These are phyloP conservation scores for Metschnikowia shivogae DNA, from an alignment of 805 yeast species.

Conservation along the genomic window DNA sequence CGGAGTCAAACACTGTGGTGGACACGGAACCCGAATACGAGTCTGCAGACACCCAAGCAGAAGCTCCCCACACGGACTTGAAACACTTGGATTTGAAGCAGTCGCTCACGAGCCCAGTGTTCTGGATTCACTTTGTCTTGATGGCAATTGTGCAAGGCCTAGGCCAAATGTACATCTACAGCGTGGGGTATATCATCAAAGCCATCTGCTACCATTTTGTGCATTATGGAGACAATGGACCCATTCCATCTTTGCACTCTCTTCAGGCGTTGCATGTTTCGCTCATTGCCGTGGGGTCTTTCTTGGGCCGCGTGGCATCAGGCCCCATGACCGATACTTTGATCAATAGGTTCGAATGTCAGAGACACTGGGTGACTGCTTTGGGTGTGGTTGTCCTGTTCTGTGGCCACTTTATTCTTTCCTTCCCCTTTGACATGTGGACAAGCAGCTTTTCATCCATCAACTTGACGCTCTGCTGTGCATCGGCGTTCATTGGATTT, in stretches of 20 bases:
- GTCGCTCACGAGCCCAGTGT: conserved; percentile 26
- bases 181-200: conserved; percentile 30
- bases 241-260: conserved; percentile 16
- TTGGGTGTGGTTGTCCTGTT: conserved; percentile 28
- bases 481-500: conserved; percentile 28
- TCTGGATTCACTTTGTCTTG: conserved; percentile 30
- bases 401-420: conserved; percentile 22
- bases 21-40: not conserved
- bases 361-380: conserved; percentile 32
- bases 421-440: conserved; percentile 15
- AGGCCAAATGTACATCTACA: conserved; percentile 37
- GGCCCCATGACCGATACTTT: conserved; percentile 31
- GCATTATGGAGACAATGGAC: not conserved
- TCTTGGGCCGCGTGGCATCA: conserved; percentile 28
- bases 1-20: not conserved
- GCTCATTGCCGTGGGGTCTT: conserved; percentile 28
- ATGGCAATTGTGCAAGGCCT: conserved; percentile 33
- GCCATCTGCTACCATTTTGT: conserved; percentile 20
- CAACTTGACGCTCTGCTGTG: conserved; percentile 20
- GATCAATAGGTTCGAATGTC: conserved; percentile 20
- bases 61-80: conserved; percentile 3
- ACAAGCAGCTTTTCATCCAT: conserved; percentile 12
- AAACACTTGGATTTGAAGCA: conserved; percentile 18
- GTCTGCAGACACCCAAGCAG: not conserved
- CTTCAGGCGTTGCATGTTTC: conserved; percentile 34